Evolutionary conservation across 345 rosid genomes (phyloP), one percentile per base, ranked within the genome.

Genomic region (Laguncularia racemosa): DNA sequence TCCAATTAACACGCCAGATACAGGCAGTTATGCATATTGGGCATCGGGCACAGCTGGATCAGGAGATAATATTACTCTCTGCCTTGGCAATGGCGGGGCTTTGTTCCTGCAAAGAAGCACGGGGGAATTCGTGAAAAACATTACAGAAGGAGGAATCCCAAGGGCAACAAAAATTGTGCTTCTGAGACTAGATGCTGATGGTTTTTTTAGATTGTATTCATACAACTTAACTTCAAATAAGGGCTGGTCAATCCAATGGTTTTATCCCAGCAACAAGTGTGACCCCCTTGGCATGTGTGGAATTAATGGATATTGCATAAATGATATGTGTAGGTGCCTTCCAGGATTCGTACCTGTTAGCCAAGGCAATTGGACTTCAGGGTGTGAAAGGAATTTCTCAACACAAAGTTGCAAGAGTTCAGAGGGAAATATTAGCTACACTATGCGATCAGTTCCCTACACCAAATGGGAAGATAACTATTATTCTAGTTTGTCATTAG

Each of bases 201-300:
- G 28, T 6, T 6, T 59, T 16, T 53, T 62, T 16, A 33, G 66
- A 12, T 20, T 63, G 40, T 55, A 63, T 23, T 55, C 48, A 10
- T 48, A 48, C 33, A 43, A 47, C 50, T 44, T 1, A 16, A 47
- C 44, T 0, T 2, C 8, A 14, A 62, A 12, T n/a, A 48, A 28
- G n/a, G 33, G 16, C 28, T 50, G 54, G 64, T 54, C 19, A 15
- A 16, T 13, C 20, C 28, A 0, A 20, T 60, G 61, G 72, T 0
- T 12, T 0, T 57, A 73, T 13, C n/a, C 66, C 0, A 0, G n/a
- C n/a, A n/a, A n/a, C n/a, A n/a, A n/a, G n/a, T n/a, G 4, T 9
- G 38, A 1, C 0, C 73, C 73, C 0, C 55, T 3, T 11, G 73
- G 76, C 46, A 0, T 38, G 1, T 75, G 75, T n/a, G 79, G 72